phyloP scores from a whole-genome alignment of 257 asterid genomes.

The Plantago elongata region DNA sequence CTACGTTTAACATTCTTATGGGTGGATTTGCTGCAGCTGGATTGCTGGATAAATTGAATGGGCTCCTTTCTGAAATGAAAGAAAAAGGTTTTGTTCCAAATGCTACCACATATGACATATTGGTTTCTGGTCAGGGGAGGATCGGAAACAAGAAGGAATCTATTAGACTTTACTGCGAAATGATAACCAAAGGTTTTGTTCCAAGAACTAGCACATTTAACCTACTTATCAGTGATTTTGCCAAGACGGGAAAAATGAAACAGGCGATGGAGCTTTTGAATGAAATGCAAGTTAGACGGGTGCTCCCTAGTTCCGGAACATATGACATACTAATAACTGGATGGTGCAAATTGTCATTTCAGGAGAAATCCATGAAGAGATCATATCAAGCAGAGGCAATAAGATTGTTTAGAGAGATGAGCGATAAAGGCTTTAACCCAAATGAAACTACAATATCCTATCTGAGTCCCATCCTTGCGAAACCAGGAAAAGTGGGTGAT shows the following conservation, averaged over 20 bases:
- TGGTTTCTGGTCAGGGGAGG: slow-evolving; percentile 71
- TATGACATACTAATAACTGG: slow-evolving; percentile 75
- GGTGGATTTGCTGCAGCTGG: slow-evolving; percentile 55
- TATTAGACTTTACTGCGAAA: slow-evolving; percentile 74
- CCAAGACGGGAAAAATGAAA: slow-evolving; percentile 77
- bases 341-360: slow-evolving; percentile 65
- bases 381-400: slow-evolving; percentile 58
- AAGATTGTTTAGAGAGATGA: slow-evolving; percentile 67
- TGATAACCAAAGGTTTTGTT: slow-evolving; percentile 74
- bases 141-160: slow-evolving; percentile 74
- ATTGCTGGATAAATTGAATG: slow-evolving; percentile 40
- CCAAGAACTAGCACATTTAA: slow-evolving; percentile 76
- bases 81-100: slow-evolving; percentile 50
- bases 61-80: slow-evolving; percentile 56
- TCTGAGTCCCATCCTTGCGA: slow-evolving; percentile 60
- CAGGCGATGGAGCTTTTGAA: slow-evolving; percentile 82
- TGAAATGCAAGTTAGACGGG: slow-evolving; percentile 76
- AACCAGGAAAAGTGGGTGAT: slow-evolving; percentile 67
- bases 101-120: slow-evolving; percentile 55
- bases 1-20: slow-evolving; percentile 68
- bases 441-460: slow-evolving; percentile 51
- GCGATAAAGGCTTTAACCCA: slow-evolving; percentile 58
- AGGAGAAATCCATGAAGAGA: slow-evolving; percentile 41
- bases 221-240: slow-evolving; percentile 63
- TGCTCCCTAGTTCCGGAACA: slow-evolving; percentile 63